Conservation (phyloP, 768 basidiomycete genomes). For the Auricularia heimuer region DNA sequence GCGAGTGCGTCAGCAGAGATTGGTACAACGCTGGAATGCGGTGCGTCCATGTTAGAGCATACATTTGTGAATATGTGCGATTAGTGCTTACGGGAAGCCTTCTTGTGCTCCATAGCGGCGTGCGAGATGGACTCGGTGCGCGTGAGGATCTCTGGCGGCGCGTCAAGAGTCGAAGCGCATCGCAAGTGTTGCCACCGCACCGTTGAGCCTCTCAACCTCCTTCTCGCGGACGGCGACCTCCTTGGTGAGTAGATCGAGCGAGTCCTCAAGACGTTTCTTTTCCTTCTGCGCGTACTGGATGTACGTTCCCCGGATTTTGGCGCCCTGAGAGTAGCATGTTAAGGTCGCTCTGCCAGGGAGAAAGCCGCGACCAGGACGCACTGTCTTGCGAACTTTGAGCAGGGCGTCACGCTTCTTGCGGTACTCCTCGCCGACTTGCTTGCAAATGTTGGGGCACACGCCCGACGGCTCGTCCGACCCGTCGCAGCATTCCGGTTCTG, state of each 20-base stretch:
- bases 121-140: conserved; percentile 68
- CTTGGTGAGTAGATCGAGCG: conserved; percentile 38
- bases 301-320: conserved; percentile 85
- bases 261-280: conserved; percentile 68
- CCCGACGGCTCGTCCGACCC: conserved; percentile 86
- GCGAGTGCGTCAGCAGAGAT: conserved; percentile 60
- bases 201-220: conserved; percentile 65
- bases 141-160: conserved; percentile 57
- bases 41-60: neutral
- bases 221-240: conserved; percentile 57
- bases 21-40: conserved; percentile 58
- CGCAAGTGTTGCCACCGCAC: conserved; percentile 26
- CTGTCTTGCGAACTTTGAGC: conserved; percentile 70
- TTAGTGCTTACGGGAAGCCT: conserved; percentile 62
- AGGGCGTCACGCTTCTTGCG: conserved; percentile 62
- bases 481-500: conserved; percentile 91
- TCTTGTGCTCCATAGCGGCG: conserved; percentile 74
- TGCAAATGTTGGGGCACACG: conserved; percentile 69
- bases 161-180: neutral
- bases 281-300: conserved; percentile 83
- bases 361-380: conserved; percentile 24
- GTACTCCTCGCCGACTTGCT: conserved; percentile 61
- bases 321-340: conserved; percentile 42
- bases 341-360: neutral
- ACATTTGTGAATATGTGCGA: neutral